These are phyloP conservation scores for Citrus sinensis DNA, from an alignment of 345 rosid species.

Conservation along the genomic window DNA sequence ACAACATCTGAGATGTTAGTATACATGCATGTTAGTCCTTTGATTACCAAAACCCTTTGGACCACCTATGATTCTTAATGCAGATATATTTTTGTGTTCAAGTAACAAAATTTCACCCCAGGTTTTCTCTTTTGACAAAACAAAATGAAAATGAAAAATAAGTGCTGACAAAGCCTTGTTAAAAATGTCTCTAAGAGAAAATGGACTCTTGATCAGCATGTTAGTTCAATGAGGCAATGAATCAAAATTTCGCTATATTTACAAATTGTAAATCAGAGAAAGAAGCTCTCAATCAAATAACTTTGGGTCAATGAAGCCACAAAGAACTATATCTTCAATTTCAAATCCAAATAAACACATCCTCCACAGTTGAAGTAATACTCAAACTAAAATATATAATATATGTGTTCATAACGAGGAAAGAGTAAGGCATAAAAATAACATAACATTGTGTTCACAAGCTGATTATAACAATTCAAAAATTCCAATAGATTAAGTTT, in stretches of 20 bases:
- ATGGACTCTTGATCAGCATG: neutral
- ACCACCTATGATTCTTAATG: neutral
- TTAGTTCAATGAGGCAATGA: neutral
- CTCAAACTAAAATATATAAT: no score
- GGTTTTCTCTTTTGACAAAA: neutral
- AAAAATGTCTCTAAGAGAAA: neutral
- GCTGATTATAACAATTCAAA: neutral
- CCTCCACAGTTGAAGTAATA: neutral
- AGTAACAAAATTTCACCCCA: neutral
- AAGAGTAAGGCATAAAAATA: neutral
- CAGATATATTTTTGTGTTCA: neutral
- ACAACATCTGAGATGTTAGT: neutral
- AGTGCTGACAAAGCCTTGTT: neutral
- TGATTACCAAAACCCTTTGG: neutral
- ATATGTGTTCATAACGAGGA: neutral
- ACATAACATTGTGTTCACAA: neutral
- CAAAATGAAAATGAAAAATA: neutral
- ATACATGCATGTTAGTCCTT: neutral
- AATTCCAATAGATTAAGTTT: neutral
- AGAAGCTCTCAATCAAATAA: neutral
- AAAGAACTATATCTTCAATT: neutral
- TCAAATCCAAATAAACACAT: neutral
- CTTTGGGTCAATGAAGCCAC: neutral
- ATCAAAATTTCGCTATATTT: neutral
- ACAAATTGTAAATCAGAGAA: neutral